Evolutionary conservation across 164 flowering plant species (phyloP), one percentile per base, ranked within the genome.

Genomic region (Stephania cephalantha): DNA sequence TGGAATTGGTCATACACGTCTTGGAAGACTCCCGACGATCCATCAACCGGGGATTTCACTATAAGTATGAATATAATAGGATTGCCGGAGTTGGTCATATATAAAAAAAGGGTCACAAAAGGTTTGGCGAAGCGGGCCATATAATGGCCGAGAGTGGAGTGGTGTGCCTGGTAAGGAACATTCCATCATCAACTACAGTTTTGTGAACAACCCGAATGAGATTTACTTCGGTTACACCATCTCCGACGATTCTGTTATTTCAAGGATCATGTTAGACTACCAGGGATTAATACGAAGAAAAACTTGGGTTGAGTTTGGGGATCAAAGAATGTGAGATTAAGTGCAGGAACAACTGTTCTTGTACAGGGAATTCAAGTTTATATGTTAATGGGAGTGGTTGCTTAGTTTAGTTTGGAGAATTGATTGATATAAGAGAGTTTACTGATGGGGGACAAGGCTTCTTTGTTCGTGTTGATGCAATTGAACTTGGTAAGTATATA

Each of bases 1-100:
- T 55, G 69, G 58, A 74, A 89, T 17, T 67, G 84, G 71, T 30
- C 20, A 45, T 22, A 87, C 7, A 82, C 85, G 0, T 86, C 91
- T 0, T 88, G 42, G 42, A 35, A 35, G 4, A 2, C 42, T 35
- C 42, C 42, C 42, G 42, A 35, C 4, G 42, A 35, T 35, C 42
- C 42, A 35, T 35, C 78, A 20, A 22, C 70, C 0, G 91, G 90
- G 0, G 75, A 80, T 2, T 82, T 61, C 53, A 46, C 77, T 0
- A 78, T 75, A 11, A 10, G 11, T 46, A 20, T 86, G 1, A 82
- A 85, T 17, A 75, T 71, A 9, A 22, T 44, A 7, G 87, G 87
- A 0, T 69, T 63, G 9, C 85, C 86, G 4, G 78, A 87, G 31
- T 9, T 67, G 0, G 53, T 77, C 35, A 42, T 86, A 46, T n/a